Conservation (phyloP, 371 early-diverging fungal species). For the Mortierella sp. region DNA sequence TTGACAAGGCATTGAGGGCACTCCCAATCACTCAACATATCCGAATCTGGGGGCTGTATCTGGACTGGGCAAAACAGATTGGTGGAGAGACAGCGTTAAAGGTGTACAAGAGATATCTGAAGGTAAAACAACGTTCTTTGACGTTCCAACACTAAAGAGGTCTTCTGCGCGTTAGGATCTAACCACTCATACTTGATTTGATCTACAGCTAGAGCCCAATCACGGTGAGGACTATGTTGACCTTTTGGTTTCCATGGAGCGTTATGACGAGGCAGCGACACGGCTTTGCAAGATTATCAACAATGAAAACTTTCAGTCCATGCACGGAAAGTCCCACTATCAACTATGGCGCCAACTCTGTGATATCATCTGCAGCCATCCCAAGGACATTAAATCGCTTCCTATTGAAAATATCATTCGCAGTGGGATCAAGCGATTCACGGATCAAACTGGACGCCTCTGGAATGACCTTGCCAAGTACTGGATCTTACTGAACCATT, state of each 20-base stretch:
- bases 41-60: slow-evolving; percentile 89
- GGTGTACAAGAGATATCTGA: slow-evolving; percentile 84
- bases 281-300: slow-evolving; percentile 80
- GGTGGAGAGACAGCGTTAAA: slow-evolving; percentile 88
- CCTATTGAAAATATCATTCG: slow-evolving; percentile 86
- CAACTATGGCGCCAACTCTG: slow-evolving; percentile 91
- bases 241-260: slow-evolving; percentile 70
- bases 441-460: slow-evolving; percentile 87
- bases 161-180: no score
- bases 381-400: slow-evolving; percentile 70
- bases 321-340: slow-evolving; percentile 79
- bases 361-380: slow-evolving; percentile 82
- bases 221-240: slow-evolving; percentile 81
- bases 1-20: slow-evolving; percentile 91
- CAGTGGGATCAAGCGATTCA: slow-evolving; percentile 87
- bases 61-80: slow-evolving; percentile 79
- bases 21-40: slow-evolving; percentile 95
- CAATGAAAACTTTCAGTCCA: slow-evolving; percentile 73
- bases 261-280: slow-evolving; percentile 89
- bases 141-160: no score
- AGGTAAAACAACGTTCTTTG: slow-evolving; percentile 61
- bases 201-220: slow-evolving; percentile 70
- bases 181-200: neutral
- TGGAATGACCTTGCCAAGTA: slow-evolving; percentile 91
- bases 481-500: slow-evolving; percentile 79